Base-by-base conservation (phyloP, 371 early-diverging fungal genomes). In the Phascolomyces articulosus region DNA sequence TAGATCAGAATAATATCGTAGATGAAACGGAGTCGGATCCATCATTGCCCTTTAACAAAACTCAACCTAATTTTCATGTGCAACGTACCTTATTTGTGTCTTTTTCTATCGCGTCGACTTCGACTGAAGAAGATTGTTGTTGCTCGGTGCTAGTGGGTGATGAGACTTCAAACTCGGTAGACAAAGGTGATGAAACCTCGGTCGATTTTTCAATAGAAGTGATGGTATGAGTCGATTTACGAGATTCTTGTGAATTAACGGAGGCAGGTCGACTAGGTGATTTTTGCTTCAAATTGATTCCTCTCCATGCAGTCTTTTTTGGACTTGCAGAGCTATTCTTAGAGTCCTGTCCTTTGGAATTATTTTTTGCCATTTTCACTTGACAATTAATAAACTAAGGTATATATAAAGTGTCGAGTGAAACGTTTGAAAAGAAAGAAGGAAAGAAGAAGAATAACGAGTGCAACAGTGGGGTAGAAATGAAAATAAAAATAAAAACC, bases 251-350 rank as follows among this genome's bases (percentile, higher is more conserved):
- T 11, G 65, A 65, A 21, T 65, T 58, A 13, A 51, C 58, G 10
- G 65, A 65, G 11, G 65, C 53, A 1, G 67, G 67, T 29, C 67
- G 62, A 26, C 62, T 62, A 4, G 66, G 40, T 28, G 60, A 55
- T 28, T 66, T 66, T 16, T 24, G 49, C 56, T 59, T 55, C 21
- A 66, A 51, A 40, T 27, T 47, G 58, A 66, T 66, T 40, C 67
- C 67, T 58, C 62, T 66, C 67, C 67, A 66, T 4, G 62, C 62
- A 15, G 62, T 62, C 40, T 66, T 66, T 27, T 59, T 65, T 31
- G 47, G 23, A 29, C 20, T 58, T 20, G 28, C 47, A 28, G 34
- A 21, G 16, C 34, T 20, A 24, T 28, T 28, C 48, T 59, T 59
- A 18, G 59, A n/a, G 26, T 18, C 40, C 23, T 59, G 21, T 3